Conservation (phyloP, 2,329 filamentous ascomycete genomes). For the Dactylella cylindrospora region DNA sequence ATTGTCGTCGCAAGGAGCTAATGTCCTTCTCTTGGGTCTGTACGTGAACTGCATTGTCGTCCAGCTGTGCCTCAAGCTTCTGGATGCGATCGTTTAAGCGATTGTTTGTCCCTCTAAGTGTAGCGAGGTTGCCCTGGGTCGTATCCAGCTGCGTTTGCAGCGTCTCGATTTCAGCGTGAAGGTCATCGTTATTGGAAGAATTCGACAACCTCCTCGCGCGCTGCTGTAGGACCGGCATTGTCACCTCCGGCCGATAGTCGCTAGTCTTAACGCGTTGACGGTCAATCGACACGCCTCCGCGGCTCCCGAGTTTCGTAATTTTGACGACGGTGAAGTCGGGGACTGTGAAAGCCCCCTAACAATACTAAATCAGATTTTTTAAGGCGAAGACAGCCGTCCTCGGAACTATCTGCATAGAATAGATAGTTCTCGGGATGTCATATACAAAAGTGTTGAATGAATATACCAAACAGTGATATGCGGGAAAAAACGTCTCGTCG, state of each 20-base stretch:
- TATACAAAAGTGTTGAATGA: conserved; percentile 15
- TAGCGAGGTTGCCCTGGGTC: conserved; percentile 33
- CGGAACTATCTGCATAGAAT: conserved; percentile 40
- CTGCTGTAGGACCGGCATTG: conserved; percentile 30
- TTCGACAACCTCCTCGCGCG: conserved; percentile 40
- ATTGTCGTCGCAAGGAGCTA: conserved; percentile 40
- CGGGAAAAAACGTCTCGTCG: conserved; percentile 34
- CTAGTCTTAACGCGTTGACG: conserved; percentile 44
- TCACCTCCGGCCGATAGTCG: conserved; percentile 40
- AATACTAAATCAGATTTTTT: conserved; percentile 37
- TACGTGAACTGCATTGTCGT: conserved; percentile 42
- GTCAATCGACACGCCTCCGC: conserved; percentile 43
- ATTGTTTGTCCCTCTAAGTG: conserved; percentile 37
- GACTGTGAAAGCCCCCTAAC: conserved; percentile 40
- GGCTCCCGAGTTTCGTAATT: conserved; percentile 44
- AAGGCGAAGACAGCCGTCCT: conserved; percentile 32
- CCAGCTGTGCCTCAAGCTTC: conserved; percentile 39
- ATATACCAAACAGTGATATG: background rate
- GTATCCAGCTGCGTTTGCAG: conserved; percentile 42
- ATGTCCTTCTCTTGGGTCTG: conserved; percentile 42
- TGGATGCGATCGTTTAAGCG: conserved; percentile 39
- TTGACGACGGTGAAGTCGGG: conserved; percentile 44
- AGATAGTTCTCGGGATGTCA: conserved; percentile 12
- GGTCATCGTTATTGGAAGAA: conserved; percentile 34
- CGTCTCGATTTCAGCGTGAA: conserved; percentile 39